Base-by-base conservation (phyloP, 2,329 filamentous ascomycete species). In the Ceratocystis papillata region DNA sequence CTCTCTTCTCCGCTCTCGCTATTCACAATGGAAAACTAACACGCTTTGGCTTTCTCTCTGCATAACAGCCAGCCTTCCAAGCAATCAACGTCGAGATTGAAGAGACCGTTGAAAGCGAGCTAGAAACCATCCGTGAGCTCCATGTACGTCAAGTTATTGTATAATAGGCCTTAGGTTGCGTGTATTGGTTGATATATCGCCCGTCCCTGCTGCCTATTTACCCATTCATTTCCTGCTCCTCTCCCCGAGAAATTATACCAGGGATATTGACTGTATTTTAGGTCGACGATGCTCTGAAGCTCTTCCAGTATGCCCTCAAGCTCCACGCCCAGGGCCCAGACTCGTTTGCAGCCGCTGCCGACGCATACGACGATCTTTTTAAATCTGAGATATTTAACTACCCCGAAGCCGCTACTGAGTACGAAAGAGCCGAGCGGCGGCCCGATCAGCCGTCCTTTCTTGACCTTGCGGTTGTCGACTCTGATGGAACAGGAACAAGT, bases 1-100 rank as follows among this genome's bases (percentile, higher is more conserved):
- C 8, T 41, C n/a, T 15, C 61, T 28, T 48, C 22, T 46, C 44
- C 28, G 48, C 22, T 1, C 15, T 25, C 15, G 48, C 25, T 61
- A 17, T 48, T 28, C 12, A 15, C 17, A 33, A 22, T 37, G 10
- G 17, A 50, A 33, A 30, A 53, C 48, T 53, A 15, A 53, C 48
- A 10, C 10, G 3, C 5, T 28, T 53, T 53, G 20, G 17, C 1
- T 50, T 15, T 30, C 15, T n/a, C 53, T 10, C 30, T 48, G 53
- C 5, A 33, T 3, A 41, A 69, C 68, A 84, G 83, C 80, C 83
- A 70, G 81, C 84, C 71, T 97, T 95, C 78, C 85, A 87, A 72
- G 90, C 93, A 64, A 86, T 96, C 75, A 99, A 99, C 74, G 84
- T 97, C 76, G 92, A 96, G 76, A 88, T 90, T 8, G 94, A 96